Evolutionary conservation across 2,329 filamentous ascomycete species (phyloP), one percentile per base, ranked within the genome.

Genomic region (Torrubiellomyces zombiae): DNA sequence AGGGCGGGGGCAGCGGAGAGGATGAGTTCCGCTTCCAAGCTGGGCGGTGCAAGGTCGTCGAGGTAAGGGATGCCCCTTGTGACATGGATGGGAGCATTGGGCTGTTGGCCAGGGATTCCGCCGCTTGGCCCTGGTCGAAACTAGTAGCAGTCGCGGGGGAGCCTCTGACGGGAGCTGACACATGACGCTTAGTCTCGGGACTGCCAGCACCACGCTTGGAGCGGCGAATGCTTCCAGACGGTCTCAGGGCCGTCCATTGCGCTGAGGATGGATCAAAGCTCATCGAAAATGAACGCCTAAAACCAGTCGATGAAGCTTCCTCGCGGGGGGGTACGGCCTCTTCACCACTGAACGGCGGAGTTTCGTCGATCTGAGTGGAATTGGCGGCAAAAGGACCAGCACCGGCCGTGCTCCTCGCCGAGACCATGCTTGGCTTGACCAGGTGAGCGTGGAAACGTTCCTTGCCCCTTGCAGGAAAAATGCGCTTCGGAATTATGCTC

Each of bases 241-340:
- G 55, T 41, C 53, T 63, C 17, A 63, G 50, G 32, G 70, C n/a
- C n/a, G n/a, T 62, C 66, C 67, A 72, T 24, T 51, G 61, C 24
- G 51, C 55, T 10, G 67, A 57, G 2, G 67, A 64, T 31, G 56
- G 55, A 31, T n/a, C n/a, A n/a, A 75, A 67, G 27, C 69, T 65
- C 55, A 68, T 62, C 10, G 70, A 73, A 14, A 67, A 50, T 10
- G 69, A 71, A 30, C 63, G 58, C 27, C 54, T 56, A 9, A 61
- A 49, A 25, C 45, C 51, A 36, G 56, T 60, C 6, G 55, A 50
- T 3, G 56, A 53, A 2, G 55, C 55, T 45, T 18, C 58, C 52
- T 3, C 45, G 39, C 2, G 48, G 38, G 30, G 40, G 28, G 16
- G 23, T 20, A 16, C 32, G 30, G 8, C 32, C 25, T 17, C 37